phyloP scores from a whole-genome alignment of 2,329 filamentous ascomycete genomes.

The Neofusicoccum cordaticola region DNA sequence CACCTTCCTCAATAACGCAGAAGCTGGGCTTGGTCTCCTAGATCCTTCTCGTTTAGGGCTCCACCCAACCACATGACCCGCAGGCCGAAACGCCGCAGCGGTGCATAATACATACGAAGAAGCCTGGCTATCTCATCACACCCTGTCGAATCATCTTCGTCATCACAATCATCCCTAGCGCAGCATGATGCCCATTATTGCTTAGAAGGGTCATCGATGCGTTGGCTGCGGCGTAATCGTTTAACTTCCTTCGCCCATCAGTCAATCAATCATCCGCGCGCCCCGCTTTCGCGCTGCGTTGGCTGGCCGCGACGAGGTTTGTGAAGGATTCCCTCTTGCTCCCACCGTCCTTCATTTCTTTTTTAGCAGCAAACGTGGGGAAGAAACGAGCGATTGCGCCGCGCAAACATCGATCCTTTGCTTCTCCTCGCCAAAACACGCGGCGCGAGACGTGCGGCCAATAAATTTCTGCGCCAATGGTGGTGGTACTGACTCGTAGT shows the following conservation, averaged over 20 bases:
- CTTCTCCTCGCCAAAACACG: not conserved
- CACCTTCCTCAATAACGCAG: not conserved
- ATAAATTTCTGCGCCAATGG: not conserved
- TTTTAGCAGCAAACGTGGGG: not conserved
- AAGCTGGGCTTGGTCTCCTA: not conserved
- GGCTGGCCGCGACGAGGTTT: not conserved
- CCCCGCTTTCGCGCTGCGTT: too few species aligned
- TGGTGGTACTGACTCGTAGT: not conserved
- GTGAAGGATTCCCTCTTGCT: not conserved
- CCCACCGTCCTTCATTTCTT: not conserved
- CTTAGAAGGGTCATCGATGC: not conserved
- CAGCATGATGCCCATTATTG: not conserved
- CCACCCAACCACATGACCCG: not conserved
- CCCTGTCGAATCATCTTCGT: not conserved
- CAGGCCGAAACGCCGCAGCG: not conserved
- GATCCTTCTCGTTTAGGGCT: not conserved
- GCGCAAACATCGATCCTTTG: not conserved
- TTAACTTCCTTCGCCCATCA: too few species aligned
- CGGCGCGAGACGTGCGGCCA: not conserved
- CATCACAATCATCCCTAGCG: not conserved
- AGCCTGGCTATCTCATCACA: not conserved
- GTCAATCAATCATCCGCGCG: too few species aligned
- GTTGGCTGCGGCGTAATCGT: slow-evolving; percentile 7
- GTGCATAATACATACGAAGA: not conserved
- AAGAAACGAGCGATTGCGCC: not conserved